Evolutionary conservation across 2,329 filamentous ascomycete species (phyloP), one percentile per base, ranked within the genome.

Genomic region (Diplodia scrobiculata): DNA sequence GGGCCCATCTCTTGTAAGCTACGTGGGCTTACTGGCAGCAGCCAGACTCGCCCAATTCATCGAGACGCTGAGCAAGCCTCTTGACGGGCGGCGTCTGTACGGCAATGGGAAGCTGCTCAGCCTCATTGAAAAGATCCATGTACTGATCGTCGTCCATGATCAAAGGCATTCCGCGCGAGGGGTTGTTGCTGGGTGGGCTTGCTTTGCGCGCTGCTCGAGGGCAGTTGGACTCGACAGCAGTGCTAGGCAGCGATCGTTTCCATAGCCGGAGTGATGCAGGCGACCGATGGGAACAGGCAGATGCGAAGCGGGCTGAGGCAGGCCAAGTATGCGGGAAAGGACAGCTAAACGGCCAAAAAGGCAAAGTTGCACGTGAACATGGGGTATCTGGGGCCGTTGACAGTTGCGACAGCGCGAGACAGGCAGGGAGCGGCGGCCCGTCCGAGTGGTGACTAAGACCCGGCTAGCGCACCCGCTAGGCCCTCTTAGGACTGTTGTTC

Each of bases 31-130:
- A 95, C 92, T 92, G 90, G 82, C 89, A 91, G 76, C 91, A 95
- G 17, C 92, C 92, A 67, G 86, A 86, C 67, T 84, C 81, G 70
- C 90, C 87, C 71, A 95, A 82, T 72, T 96, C 90, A 75, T 95
- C 90, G 45, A 97, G 78, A 66, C 91, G 86, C 72, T 89, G 86
- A 38, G 87, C 84, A 21, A 96, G 83, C 66, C 89, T 86, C 76
- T 89, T 91, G 65, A 85, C 82, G 13, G 84, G 81, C 34, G 84
- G 81, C 3, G 82, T 77, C 6, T 81, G 71, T 27, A 84, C 78
- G 13, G 84, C 79, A 17, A 90, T 83, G 68, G 85, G 75, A 70
- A 86, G 84, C 74, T 86, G 84, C 69, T 87, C 84, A 29, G 53
- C 53, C 74, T 84, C 77, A 70, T 79, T 76, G 73, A 82, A 79